phyloP scores from a whole-genome alignment of 2,329 filamentous ascomycete species.

The Microsporum audouinii region DNA sequence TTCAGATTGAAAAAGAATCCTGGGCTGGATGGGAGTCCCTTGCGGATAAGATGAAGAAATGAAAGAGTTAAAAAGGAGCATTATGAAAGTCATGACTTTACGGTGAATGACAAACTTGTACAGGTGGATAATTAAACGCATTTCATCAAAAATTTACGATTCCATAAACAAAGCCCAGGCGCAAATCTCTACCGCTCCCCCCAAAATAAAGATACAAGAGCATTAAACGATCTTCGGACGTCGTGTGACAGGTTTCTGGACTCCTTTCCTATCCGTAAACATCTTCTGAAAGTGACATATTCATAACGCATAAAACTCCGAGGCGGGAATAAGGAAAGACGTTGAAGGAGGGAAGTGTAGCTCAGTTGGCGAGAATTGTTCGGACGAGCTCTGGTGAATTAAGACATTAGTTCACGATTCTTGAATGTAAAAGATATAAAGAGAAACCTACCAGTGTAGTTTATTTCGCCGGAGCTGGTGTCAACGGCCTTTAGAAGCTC shows the following conservation, averaged over 20 bases:
- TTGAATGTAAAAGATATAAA: neutral
- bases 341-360: slow-evolving; percentile 6
- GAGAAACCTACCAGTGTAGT: slow-evolving; percentile 68
- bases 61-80: neutral
- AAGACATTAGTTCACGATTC: slow-evolving; percentile 14
- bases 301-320: slow-evolving; percentile 3
- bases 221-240: neutral
- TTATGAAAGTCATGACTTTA: neutral
- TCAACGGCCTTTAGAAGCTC: slow-evolving; percentile 98
- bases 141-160: neutral
- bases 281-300: slow-evolving; percentile 1
- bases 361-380: slow-evolving; percentile 73
- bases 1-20: slow-evolving; percentile 25
- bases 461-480: slow-evolving; percentile 89
- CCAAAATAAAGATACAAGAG: neutral
- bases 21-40: slow-evolving; percentile 24
- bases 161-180: neutral
- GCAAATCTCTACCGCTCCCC: neutral
- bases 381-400: slow-evolving; percentile 59
- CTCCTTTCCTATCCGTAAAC: slow-evolving; percentile 2
- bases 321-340: neutral
- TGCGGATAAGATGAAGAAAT: neutral
- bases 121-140: neutral
- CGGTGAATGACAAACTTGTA: neutral
- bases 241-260: slow-evolving; percentile 2